Conservation (phyloP, 164 flowering plant genomes). For the Piper betle region DNA sequence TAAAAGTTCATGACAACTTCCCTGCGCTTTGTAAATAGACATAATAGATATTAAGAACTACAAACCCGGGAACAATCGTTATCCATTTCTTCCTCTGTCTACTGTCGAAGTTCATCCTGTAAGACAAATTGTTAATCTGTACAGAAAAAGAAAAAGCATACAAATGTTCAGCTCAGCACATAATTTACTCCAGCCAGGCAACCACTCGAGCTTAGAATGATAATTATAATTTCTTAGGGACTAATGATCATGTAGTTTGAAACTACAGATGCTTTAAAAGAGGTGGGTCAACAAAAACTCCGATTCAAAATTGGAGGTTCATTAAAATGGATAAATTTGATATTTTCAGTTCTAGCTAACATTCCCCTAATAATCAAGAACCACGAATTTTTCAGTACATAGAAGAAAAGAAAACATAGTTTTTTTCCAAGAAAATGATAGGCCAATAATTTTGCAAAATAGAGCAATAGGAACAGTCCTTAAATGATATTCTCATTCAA, state of each 20-base stretch:
- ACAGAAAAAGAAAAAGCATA: not conserved
- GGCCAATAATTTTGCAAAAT: too few species aligned
- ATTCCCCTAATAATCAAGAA: not conserved
- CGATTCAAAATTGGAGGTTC: too few species aligned
- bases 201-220: too few species aligned
- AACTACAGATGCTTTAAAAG: too few species aligned
- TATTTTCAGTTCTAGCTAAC: not conserved
- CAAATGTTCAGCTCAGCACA: not conserved
- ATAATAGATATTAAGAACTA: not conserved
- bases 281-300: too few species aligned
- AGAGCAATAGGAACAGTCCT: too few species aligned
- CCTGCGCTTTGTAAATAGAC: not conserved
- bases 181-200: not conserved
- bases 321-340: too few species aligned
- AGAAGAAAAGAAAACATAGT: not conserved
- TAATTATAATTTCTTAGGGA: too few species aligned
- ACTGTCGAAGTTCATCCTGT: constrained; percentile 92
- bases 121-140: not conserved
- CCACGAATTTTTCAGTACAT: not conserved
- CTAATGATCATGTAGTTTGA: too few species aligned
- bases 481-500: too few species aligned
- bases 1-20: not conserved
- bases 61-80: constrained; percentile 93
- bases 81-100: constrained; percentile 92
- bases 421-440: too few species aligned